A percentile compares a stretch with the other conserved stretches of the same genome.
These are phyloP conservation scores for Pterocarpus santalinus DNA, from an alignment of 306 rosid species.

Conservation along the genomic window DNA sequence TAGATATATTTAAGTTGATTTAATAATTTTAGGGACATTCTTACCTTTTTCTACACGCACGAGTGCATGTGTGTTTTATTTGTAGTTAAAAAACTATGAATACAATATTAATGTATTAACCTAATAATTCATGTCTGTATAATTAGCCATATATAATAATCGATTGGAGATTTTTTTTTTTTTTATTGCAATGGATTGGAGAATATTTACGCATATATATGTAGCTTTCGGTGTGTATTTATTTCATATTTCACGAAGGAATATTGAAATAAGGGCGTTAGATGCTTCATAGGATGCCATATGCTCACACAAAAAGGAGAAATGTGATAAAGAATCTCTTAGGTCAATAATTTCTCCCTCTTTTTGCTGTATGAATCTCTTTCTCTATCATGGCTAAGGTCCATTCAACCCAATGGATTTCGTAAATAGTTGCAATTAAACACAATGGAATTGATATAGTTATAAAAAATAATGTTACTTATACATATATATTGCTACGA, in stretches of 20 bases:
- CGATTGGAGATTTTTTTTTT: too few relatives aligned
- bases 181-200: background rate
- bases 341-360: constrained; percentile 45
- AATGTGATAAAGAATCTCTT: constrained; percentile 51
- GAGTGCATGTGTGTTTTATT: too few relatives aligned
- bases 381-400: constrained; percentile 9
- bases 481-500: background rate
- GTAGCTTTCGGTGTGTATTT: background rate
- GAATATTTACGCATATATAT: background rate
- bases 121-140: constrained; percentile 19
- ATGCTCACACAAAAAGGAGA: constrained; percentile 42
- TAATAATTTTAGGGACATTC: too few relatives aligned
- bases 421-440: background rate
- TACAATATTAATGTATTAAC: background rate
- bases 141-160: too few relatives aligned
- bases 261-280: constrained; percentile 15
- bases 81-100: too few relatives aligned
- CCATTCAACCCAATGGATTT: background rate
- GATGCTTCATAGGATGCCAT: constrained; percentile 51
- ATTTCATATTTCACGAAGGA: constrained; percentile 1
- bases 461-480: background rate
- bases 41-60: too few relatives aligned
- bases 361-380: constrained; percentile 17
- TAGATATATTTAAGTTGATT: too few relatives aligned
- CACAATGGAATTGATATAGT: background rate